Base-by-base conservation (phyloP, 164 flowering plant genomes). In the Vitis rupestris region DNA sequence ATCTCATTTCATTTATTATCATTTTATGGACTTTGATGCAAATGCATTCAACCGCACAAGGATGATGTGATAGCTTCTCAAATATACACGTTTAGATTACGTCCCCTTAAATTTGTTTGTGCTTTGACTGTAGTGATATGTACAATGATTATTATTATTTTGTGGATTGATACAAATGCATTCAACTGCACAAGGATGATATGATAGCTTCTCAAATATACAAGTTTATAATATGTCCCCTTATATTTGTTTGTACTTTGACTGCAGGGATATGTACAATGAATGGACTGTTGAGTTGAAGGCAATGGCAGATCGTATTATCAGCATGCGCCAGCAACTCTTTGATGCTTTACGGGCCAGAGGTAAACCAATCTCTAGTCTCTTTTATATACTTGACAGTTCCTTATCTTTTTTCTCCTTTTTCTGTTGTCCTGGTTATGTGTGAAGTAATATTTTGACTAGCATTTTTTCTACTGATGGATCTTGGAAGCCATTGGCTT, bases 201-300 rank as follows among this genome's bases (percentile, higher is more conserved):
- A n/a, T 53, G n/a, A 53, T 53, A n/a, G 56, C n/a, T 3, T 13
- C 56, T 13, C 4, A 12, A 11, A 13, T 53, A 53, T 53, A 53
- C n/a, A 4, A 13, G 51, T 8, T n/a, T 3, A 48, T 44, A 10
- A 47, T 17, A 1, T 56, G 9, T 19, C 69, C 44, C 55, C 55
- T 23, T 6, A 23, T 27, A 47, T 60, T 65, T 8, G 2, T 23
- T 16, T 4, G 6, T 59, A 48, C 16, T 37, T 60, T 64, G 37
- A 51, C 23, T 74, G 59, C 83, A 95, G 98, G 81, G 82, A 87
- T 67, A 54, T 93, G 89, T 93, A 63, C 77, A 80, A 86, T 64
- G 97, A 92, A 71, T 96, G 99, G 99, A 93, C 97, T 17, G 17
- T 92, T 68, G 99, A 96, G 78, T 78, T 93, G 89, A 96, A 96